Percentiles rank a stretch among this genome's conserved stretches.
Evolutionary conservation across 2,329 filamentous ascomycete species (phyloP).

Genomic region (Ambrosiella cleistominuta): DNA sequence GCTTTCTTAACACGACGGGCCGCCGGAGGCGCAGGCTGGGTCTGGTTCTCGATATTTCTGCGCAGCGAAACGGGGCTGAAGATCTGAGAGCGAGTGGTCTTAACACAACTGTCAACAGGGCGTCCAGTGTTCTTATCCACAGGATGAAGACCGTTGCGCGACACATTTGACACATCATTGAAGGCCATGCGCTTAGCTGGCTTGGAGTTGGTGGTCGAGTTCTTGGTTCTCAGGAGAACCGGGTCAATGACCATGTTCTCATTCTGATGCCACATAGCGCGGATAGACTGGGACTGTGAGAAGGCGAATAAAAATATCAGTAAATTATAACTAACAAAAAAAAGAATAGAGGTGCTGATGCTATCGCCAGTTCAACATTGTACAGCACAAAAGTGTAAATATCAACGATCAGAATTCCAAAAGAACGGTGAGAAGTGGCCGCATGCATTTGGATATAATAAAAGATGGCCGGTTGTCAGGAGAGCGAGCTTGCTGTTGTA

Average conservation of each 20-base stretch:
- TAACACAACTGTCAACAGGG: slow-evolving; percentile 23
- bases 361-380: background rate
- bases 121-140: slow-evolving; percentile 21
- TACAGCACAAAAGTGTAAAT: background rate
- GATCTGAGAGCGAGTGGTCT: slow-evolving; percentile 12
- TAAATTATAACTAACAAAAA: background rate
- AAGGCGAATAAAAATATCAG: slow-evolving; percentile 3
- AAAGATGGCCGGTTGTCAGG: background rate
- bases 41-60: slow-evolving; percentile 5
- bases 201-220: slow-evolving; percentile 22
- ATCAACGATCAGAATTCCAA: background rate
- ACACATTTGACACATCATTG: slow-evolving; percentile 63
- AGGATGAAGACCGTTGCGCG: slow-evolving; percentile 18
- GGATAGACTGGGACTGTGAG: slow-evolving; percentile 24
- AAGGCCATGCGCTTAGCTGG: slow-evolving; percentile 58
- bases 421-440: background rate
- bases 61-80: slow-evolving; percentile 10
- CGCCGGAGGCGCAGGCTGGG: background rate
- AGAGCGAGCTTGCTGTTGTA: background rate
- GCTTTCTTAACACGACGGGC: slow-evolving; percentile 2
- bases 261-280: slow-evolving; percentile 37
- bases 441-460: background rate
- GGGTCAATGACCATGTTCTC: slow-evolving; percentile 47
- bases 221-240: slow-evolving; percentile 31
- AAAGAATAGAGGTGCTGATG: background rate